Evolutionary conservation across 2,329 filamentous ascomycete genomes (phyloP), one percentile per base, ranked within the genome.

Genomic region (Allantophomopsis cytisporea): DNA sequence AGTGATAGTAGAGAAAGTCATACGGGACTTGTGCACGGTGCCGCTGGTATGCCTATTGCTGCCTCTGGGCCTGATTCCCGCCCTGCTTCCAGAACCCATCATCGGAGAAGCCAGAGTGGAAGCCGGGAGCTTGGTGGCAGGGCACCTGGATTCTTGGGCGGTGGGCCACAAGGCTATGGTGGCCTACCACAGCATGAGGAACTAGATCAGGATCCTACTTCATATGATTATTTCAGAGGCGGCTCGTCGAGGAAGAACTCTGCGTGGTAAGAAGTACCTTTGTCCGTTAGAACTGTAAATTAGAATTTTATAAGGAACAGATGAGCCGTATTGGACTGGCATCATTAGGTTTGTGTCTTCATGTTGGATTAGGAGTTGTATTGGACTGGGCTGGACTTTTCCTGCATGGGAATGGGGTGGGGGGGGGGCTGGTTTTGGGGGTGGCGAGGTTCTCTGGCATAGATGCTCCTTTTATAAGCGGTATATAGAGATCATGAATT

Each of bases 111-210:
- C 23, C 14, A 17, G 12, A 34, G 47, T 21, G 48, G 47, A 35
- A 52, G 57, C 42, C 56, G 58, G 10, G 52, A 52, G 20, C 61
- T 59, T 37, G 49, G 51, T 20, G 59, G 55, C 35, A 63, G 65
- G 2, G 62, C 66, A 1, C 65, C 65, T 4, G 69, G 71, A 10
- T 69, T 72, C 43, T 54, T 76, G 14, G 73, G 72, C 14, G 71
- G 72, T 39, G 73, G 73, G 2, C 70, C 72, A 1, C 60, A 64
- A 38, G 74, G 75, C 0, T 80, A 80, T 52, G 75, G 71, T 12
- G 67, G 68, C 18, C 54, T 80, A 39, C 68, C 73, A 1, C 73
- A 78, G 50, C 55, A 59, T 32, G 57, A 61, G 7, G 56, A 62
- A 36, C 53, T 60, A 16, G 52, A 51, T 11, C 31, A 42, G 11